These are phyloP conservation scores for Caloboletus inedulis DNA, from an alignment of 1,284 basidiomycete species.

Conservation along the genomic window DNA sequence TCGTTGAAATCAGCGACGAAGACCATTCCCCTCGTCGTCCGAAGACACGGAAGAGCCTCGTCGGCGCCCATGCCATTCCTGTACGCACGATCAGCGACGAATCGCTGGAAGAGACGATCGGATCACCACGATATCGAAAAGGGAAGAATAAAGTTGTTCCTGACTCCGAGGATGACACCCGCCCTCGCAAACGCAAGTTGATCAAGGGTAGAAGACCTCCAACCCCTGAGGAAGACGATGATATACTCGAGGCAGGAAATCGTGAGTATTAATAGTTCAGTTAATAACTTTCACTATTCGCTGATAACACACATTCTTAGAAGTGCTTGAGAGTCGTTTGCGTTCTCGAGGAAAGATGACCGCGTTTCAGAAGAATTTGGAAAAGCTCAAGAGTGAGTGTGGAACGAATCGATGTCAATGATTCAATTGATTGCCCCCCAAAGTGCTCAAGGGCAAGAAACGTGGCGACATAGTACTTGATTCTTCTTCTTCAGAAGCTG, in stretches of 20 bases:
- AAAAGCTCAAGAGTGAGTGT: slow-evolving; percentile 55
- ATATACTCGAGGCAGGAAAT: slow-evolving; percentile 55
- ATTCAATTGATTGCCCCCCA: slow-evolving; percentile 4
- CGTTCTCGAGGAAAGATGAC: slow-evolving; percentile 59
- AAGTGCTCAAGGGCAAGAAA: slow-evolving; percentile 44
- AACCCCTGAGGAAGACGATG: slow-evolving; percentile 47
- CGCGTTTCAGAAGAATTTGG: slow-evolving; percentile 58
- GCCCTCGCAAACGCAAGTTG: slow-evolving; percentile 42
- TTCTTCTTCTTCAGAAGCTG: slow-evolving; percentile 38
- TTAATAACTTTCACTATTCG: not conserved
- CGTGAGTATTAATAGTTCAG: slow-evolving; percentile 39
- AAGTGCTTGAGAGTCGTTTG: slow-evolving; percentile 60
- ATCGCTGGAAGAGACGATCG: slow-evolving; percentile 19
- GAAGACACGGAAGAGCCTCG: slow-evolving; percentile 28
- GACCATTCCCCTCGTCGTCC: slow-evolving; percentile 35
- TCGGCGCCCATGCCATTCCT: slow-evolving; percentile 20
- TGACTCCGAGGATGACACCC: slow-evolving; percentile 32
- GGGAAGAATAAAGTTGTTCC: slow-evolving; percentile 19
- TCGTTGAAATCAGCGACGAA: slow-evolving; percentile 35
- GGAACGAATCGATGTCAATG: not conserved
- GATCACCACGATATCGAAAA: slow-evolving; percentile 18
- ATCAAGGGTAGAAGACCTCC: slow-evolving; percentile 46
- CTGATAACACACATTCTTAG: slow-evolving; percentile 34
- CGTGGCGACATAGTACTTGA: slow-evolving; percentile 39
- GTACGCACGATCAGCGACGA: slow-evolving; percentile 26